Evolutionary conservation across 495 filamentous ascomycete genomes (phyloP), one percentile per base, ranked within the genome.

Genomic region (Tuber borchii): DNA sequence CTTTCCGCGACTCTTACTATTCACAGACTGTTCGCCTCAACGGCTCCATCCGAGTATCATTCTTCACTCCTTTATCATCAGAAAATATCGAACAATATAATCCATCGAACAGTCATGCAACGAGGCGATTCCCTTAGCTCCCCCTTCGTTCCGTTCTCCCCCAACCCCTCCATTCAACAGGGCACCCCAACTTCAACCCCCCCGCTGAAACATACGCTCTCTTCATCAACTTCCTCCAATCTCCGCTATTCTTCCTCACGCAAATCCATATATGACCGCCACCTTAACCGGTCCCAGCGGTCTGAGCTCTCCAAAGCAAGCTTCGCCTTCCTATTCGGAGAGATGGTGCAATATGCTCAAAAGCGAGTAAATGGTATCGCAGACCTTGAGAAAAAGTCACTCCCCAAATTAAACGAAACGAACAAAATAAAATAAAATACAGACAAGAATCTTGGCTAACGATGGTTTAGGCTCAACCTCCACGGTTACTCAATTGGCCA

Each of bases 271-370:
- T 99, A 98, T 85, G 93, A 98, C 87, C 89, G 96, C 73, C 93
- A 97, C 76, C 87, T 98, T 70, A 97, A 97, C 84, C 91, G 95
- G 73, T 92, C 89, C 82, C 91, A 91, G 82, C 92, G 91, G 77
- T 87, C 92, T 42, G 94, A 98, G 86, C 88, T 95, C 76, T 96
- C 93, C 84, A 91, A 95, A 74, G 90, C 96, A 0, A 93, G 92
- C 84, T 97, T 99, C 84, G 96, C 95, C 45, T 97, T 95, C 82
- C 86, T 99, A 34, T 99, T 99, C 81, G 90, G 89, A 56, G 95
- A 97, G 87, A 97, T 99, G 93, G 94, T 99, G 45, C 90, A 88
- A 80, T 98, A 99, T 84, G 94, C 95, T 68, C 96, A 97, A 83
- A 90, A 90, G 80, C 86, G 92, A 78, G 94, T 97, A 73, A 95